Base-by-base conservation (phyloP, 192 early-diverging fungal species). In the Coemansia guatemalensis region DNA sequence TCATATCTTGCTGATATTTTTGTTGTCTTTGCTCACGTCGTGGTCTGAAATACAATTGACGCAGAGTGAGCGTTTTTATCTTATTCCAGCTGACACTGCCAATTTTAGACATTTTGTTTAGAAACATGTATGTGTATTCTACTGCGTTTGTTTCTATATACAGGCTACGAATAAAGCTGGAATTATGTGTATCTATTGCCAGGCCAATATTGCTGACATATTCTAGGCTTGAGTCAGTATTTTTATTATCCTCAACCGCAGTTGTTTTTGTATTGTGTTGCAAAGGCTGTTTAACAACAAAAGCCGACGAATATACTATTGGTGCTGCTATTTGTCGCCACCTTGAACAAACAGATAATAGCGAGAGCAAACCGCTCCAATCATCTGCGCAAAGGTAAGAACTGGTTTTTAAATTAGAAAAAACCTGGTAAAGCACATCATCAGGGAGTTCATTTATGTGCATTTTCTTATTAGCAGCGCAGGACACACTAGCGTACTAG, bases 281-380 rank as follows among this genome's bases (percentile, higher is more conserved):
- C 47, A 30, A 23, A 17, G 58, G 58, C 23, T 30, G 58, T 20
- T 49, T 35, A 26, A 54, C 52, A 3, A 54, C 23, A 63, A 63
- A 54, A 1, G 33, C 61, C 2, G 30, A 8, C 2, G 61, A 63
- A 21, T 63, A 63, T 17, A 54, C 61, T 22, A 44, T 26, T 9
- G 39, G 51, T 24, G 25, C 23, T 39, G 30, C 27, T 39, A 63
- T 14, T 22, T 27, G 49, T 8, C 61, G 50, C 61, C 61, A 63
- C 17, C 39, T 35, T 17, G 35, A 29, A 39, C 51, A 63, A 5
- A 63, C 61, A 12, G 52, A 6, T 18, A 63, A 25, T 5, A 54
- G 5, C 7, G 52, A 53, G 1, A 63, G 25, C n/a, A 63, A 53
- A 5, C 18, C 14, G 4, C 9, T 9, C 61, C 61, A 63, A 25